phyloP scores from a whole-genome alignment of 768 basidiomycete genomes.

The Rhizopogon rudus region DNA sequence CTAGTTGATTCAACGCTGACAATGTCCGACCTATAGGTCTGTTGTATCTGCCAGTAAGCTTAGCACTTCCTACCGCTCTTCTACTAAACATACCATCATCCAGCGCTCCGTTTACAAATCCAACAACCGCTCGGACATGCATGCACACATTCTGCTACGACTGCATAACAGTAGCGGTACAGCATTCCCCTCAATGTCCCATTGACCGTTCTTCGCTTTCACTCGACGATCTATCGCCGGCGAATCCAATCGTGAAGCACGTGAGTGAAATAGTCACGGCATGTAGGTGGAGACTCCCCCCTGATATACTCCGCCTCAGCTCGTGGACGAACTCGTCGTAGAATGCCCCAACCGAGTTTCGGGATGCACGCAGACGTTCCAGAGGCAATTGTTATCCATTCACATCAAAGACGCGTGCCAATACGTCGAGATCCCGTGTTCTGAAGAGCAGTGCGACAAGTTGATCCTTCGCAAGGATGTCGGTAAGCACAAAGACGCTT shows the following conservation, averaged over 20 bases:
- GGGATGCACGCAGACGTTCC: conserved; percentile 61
- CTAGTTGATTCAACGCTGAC: neutral
- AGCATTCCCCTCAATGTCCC: conserved; percentile 74
- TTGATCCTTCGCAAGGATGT: conserved; percentile 41
- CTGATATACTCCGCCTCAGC: conserved; percentile 34
- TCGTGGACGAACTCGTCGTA: conserved; percentile 79
- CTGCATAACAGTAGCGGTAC: conserved; percentile 70
- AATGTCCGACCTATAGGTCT: conserved; percentile 42
- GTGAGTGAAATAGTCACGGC: conserved; percentile 14
- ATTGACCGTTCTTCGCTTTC: conserved; percentile 72
- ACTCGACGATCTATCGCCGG: conserved; percentile 53
- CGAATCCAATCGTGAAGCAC: conserved; percentile 73
- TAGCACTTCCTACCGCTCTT: neutral
- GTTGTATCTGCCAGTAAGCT: conserved; percentile 69
- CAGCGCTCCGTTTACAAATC: conserved; percentile 72
- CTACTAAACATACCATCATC: conserved; percentile 5
- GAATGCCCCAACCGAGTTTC: conserved; percentile 57
- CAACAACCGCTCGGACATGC: conserved; percentile 69
- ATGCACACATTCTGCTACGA: conserved; percentile 79
- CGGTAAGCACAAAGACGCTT: conserved; percentile 36
- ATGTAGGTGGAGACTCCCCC: conserved; percentile 3
- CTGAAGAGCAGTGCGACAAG: conserved; percentile 40
- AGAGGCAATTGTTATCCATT: conserved; percentile 58
- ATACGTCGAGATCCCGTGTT: conserved; percentile 50
- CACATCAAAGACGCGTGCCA: conserved; percentile 63